These are phyloP conservation scores for Colletotrichum neosansevieriae DNA, from an alignment of 2,329 filamentous ascomycete species.

Conservation along the genomic window DNA sequence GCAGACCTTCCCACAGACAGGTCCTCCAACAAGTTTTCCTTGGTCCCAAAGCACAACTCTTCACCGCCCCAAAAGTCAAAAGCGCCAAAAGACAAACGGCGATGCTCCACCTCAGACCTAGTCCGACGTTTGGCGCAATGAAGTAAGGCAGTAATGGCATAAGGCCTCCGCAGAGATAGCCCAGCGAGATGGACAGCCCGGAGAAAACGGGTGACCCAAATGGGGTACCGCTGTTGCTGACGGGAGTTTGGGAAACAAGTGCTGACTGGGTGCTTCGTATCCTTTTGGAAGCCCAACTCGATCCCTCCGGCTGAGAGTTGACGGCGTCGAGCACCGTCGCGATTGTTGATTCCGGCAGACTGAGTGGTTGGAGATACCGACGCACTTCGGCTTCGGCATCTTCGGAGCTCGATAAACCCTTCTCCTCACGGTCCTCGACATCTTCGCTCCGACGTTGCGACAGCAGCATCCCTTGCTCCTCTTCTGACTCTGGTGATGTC, in stretches of 20 bases:
- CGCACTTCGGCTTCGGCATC: constrained; percentile 44
- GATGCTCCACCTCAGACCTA: constrained; percentile 65
- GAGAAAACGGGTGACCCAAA: constrained; percentile 57
- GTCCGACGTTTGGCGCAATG: constrained; percentile 49
- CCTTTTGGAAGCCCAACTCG: neutral
- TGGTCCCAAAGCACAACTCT: constrained; percentile 56
- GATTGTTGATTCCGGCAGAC: constrained; percentile 43
- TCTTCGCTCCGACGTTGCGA: constrained; percentile 22
- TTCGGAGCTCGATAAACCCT: neutral
- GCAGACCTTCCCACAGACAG: constrained; percentile 21
- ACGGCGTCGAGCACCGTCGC: constrained; percentile 45
- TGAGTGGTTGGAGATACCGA: constrained; percentile 50
- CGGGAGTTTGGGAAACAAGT: neutral
- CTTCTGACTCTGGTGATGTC: constrained; percentile 41
- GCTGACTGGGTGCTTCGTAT: neutral
- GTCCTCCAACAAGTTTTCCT: constrained; percentile 29
- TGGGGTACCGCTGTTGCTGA: neutral
- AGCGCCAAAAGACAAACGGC: constrained; percentile 65
- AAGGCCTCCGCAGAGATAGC: constrained; percentile 73
- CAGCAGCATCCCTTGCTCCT: constrained; percentile 45
- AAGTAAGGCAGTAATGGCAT: constrained; percentile 74
- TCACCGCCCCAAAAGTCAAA: constrained; percentile 68
- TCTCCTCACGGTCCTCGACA: neutral
- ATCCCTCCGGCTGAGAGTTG: constrained; percentile 45
- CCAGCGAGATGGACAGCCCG: constrained; percentile 70